Evolutionary conservation across 805 yeast species (phyloP), one percentile per base, ranked within the genome.

Genomic region (Metschnikowia picachoensis): DNA sequence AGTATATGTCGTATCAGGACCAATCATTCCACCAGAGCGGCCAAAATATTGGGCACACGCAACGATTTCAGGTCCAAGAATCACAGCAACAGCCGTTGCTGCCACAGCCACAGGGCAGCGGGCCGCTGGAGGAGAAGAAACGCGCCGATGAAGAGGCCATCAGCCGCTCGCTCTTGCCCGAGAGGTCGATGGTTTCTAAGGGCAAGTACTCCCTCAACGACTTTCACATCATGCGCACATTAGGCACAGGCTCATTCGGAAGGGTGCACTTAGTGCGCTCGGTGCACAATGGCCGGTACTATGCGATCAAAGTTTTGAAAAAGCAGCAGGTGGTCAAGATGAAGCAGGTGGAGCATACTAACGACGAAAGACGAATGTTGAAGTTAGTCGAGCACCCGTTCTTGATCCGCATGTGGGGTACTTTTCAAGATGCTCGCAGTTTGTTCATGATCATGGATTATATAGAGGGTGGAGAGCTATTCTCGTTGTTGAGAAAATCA

Each of bases 321-420:
- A 79, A 79, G 59, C 76, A 73, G 38, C 74, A 79, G 55, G 82
- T 79, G 40, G 78, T 79, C 11, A 77, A 74, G 54, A 77, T 78
- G 78, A 79, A 79, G 59, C 84, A 79, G 58, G 82, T 79, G 17
- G 84, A 79, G 59, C 84, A 79, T 59, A 79, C 84, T 15, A 79
- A 79, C 56, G 84, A 79, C 58, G 84, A 79, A 61, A 64, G 84
- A 46, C 65, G 83, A 53, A 79, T 79, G 79, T 64, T 79, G 34
- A 77, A 74, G 50, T 65, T 78, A 44, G 79, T 79, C 11, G 80
- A 79, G 52, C 84, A 79, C 56, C 84, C 84, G 7, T 79, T 79
- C 51, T 67, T 79, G 52, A 79, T 78, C 50, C 60, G 83, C 46
- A 78, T 79, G 83, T 79, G 84, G 84, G 84, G 84, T n/a, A 79